Base-by-base conservation (phyloP, 345 rosid genomes). In the Streptanthus diversifolius region DNA sequence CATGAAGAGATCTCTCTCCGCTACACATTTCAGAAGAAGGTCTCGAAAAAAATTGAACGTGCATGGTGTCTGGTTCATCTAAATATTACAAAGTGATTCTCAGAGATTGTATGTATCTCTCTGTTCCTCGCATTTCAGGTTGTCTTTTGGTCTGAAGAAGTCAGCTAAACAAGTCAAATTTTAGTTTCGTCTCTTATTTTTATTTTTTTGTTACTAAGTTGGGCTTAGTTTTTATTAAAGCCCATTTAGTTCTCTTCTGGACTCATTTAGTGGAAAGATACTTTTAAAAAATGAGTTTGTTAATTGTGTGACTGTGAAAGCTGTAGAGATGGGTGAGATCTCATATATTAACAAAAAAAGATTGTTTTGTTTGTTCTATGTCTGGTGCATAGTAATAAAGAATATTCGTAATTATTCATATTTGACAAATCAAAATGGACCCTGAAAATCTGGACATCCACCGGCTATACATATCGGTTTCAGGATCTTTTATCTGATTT, bases 61-160 rank as follows among this genome's bases (percentile, higher is more conserved):
- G 83, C 85, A 87, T 82, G 79, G 74, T 77, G 79, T 77, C 36
- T 75, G 85, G 80, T 35, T 82, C 90, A 87, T 85, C 85, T 78
- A 80, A 68, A 2, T 14, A 0, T 48, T 8, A 39, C 35, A 39
- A 52, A 39, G 13, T 65, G 41, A 36, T 18, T 11, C 43, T 36
- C 63, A 18, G 66, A 73, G 65, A 73, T 73, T 55, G 55, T 32
- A 51, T 62, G 15, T 70, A 25, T 69, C 35, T 33, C 47, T 72
- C 32, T 45, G 53, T 41, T 63, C 22, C 33, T 60, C 32, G 39
- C 58, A 59, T 47, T 33, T 58, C 44, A 45, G 12, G 30, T 49
- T 70, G 60, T 71, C 15, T 39, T 13, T 14, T 3, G 3, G 40
- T 51, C 17, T 24, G 22, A 48, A 71, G 6, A 33, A 45, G 25